Percentiles rank a stretch among this genome's conserved stretches.
Evolutionary conservation across 1,139 yeast genomes (phyloP).

Genomic region (Pneumocystis canis): DNA sequence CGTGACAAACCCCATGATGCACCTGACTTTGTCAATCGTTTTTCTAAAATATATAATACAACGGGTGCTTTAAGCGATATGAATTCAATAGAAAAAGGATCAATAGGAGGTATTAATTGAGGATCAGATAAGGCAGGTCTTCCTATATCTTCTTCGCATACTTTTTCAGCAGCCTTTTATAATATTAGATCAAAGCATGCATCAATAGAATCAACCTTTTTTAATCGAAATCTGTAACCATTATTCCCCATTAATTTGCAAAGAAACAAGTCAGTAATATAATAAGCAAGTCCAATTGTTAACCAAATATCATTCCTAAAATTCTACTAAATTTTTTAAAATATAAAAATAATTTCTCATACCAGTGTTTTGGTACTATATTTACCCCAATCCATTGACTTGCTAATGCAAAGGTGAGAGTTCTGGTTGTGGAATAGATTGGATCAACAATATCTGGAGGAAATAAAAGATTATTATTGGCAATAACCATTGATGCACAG

Average conservation of each 20-base stretch:
- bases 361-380: conserved; percentile 63
- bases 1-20: conserved; percentile 83
- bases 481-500: conserved; percentile 62
- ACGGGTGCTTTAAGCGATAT: conserved; percentile 70
- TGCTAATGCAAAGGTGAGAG: conserved; percentile 55
- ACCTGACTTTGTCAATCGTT: conserved; percentile 91
- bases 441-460: conserved; percentile 72
- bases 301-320: conserved; percentile 60
- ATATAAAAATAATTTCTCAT: conserved; percentile 18
- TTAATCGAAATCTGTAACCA: conserved; percentile 60
- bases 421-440: conserved; percentile 53
- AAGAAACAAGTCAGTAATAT: conserved; percentile 64
- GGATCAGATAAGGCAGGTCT: conserved; percentile 68
- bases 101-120: conserved; percentile 51
- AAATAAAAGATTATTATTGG: conserved; percentile 53
- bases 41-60: conserved; percentile 68
- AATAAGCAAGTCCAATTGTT: conserved; percentile 69
- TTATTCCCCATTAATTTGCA: conserved; percentile 66
- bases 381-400: conserved; percentile 91
- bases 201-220: conserved; percentile 27
- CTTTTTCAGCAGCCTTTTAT: conserved; percentile 34
- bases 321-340: background rate
- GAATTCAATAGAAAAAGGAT: conserved; percentile 47
- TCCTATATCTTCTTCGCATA: conserved; percentile 64
- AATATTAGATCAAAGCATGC: background rate